phyloP scores from a whole-genome alignment of 768 basidiomycete species.

The Leccinellum rugosiceps region DNA sequence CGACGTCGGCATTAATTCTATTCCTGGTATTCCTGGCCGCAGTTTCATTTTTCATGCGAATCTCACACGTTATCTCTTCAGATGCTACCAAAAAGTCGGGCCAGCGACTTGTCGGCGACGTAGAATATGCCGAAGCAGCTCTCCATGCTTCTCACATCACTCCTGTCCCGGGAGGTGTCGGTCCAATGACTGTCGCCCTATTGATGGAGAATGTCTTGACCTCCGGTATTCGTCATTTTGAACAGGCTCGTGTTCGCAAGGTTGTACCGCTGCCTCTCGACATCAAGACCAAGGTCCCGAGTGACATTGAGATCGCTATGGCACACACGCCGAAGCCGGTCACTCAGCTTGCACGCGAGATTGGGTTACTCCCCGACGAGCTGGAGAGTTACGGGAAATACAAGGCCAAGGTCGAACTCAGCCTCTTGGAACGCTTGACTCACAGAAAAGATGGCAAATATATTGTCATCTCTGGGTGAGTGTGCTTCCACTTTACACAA shows the following conservation, averaged over 20 bases:
- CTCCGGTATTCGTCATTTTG: slow-evolving; percentile 81
- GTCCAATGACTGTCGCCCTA: slow-evolving; percentile 99
- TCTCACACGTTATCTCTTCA: slow-evolving; percentile 24
- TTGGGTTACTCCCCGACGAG: slow-evolving; percentile 83
- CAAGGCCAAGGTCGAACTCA: slow-evolving; percentile 96
- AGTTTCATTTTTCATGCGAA: neutral
- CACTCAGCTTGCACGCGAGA: slow-evolving; percentile 78
- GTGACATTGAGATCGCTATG: slow-evolving; percentile 94
- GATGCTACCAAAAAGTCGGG: slow-evolving; percentile 93
- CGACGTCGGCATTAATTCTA: slow-evolving; percentile 97
- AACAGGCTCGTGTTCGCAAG: slow-evolving; percentile 59
- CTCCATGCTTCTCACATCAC: slow-evolving; percentile 86
- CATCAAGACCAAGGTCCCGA: slow-evolving; percentile 84
- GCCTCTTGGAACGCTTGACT: slow-evolving; percentile 76
- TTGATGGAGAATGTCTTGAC: slow-evolving; percentile 93
- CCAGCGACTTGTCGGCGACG: slow-evolving; percentile 94
- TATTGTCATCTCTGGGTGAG: slow-evolving; percentile 88
- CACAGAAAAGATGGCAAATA: slow-evolving; percentile 94
- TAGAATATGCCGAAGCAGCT: slow-evolving; percentile 78
- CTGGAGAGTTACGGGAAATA: slow-evolving; percentile 92
- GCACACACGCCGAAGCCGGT: slow-evolving; percentile 92
- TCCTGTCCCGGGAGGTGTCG: slow-evolving; percentile 97
- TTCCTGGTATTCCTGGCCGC: slow-evolving; percentile 58
- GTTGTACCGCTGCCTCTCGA: slow-evolving; percentile 78
- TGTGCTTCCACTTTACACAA: neutral